phyloP scores from a whole-genome alignment of 768 basidiomycete species.

The Pisolithus sp. region DNA sequence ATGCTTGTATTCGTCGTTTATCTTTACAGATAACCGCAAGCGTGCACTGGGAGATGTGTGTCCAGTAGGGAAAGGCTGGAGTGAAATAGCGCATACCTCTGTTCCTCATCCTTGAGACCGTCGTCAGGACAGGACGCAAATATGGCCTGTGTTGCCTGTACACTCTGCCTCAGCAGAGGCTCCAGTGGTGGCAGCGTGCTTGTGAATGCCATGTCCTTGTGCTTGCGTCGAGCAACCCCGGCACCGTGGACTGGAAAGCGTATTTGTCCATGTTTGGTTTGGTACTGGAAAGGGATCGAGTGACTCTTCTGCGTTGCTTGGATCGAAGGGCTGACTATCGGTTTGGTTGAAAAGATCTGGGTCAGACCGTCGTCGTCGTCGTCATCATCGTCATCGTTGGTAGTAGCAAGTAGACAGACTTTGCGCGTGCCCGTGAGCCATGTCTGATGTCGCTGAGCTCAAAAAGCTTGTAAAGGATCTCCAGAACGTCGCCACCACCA shows the following conservation, averaged over 20 bases:
- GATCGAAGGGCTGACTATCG: neutral
- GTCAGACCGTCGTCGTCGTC: slow-evolving; percentile 1
- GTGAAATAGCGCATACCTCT: slow-evolving; percentile 42
- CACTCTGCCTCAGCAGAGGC: slow-evolving; percentile 52
- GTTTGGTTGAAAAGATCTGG: too few relatives aligned
- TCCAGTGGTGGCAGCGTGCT: slow-evolving; percentile 60
- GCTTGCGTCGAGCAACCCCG: too few relatives aligned
- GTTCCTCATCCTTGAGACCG: slow-evolving; percentile 57
- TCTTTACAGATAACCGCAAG: slow-evolving; percentile 74
- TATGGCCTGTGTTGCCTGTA: slow-evolving; percentile 67
- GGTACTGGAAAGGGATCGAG: neutral
- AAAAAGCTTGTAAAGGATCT: slow-evolving; percentile 78
- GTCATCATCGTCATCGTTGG: too few relatives aligned
- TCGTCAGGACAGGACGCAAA: slow-evolving; percentile 65
- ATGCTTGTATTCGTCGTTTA: slow-evolving; percentile 84
- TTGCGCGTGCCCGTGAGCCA: slow-evolving; percentile 14
- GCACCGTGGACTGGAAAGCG: slow-evolving; percentile 7
- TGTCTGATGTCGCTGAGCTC: slow-evolving; percentile 49
- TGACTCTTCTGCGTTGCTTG: neutral
- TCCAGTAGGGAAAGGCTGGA: neutral
- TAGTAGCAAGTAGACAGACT: slow-evolving; percentile 12
- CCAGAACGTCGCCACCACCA: slow-evolving; percentile 52
- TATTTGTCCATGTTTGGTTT: slow-evolving; percentile 19
- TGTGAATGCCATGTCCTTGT: slow-evolving; percentile 17
- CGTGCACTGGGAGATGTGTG: slow-evolving; percentile 43